A percentile compares a stretch with the other conserved stretches of the same genome.
phyloP scores from a whole-genome alignment of 1,284 basidiomycete genomes.

The Apiotrichum brassicae region DNA sequence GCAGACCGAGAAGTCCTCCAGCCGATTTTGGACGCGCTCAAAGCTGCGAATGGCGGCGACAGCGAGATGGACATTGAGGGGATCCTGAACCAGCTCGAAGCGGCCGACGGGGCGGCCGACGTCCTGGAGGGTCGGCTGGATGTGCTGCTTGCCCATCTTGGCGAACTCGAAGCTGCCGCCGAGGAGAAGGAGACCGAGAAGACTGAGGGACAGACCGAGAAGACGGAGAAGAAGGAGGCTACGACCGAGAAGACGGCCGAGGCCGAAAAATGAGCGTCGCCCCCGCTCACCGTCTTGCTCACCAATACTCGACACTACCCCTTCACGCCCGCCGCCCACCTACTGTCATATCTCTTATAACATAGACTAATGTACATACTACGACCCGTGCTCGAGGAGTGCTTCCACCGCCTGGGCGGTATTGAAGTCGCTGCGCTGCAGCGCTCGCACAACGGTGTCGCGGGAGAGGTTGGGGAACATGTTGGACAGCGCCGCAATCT shows the following conservation, averaged over 20 bases:
- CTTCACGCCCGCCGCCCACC: too few relatives aligned
- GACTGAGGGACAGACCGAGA: slow-evolving; percentile 36
- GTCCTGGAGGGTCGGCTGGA: slow-evolving; percentile 44
- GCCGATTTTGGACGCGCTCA: slow-evolving; percentile 25
- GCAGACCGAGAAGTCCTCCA: slow-evolving; percentile 22
- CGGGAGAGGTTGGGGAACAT: slow-evolving; percentile 78
- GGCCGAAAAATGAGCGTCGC: too few relatives aligned
- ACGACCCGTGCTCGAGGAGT: slow-evolving; percentile 47
- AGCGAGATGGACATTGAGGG: slow-evolving; percentile 28
- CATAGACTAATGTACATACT: slow-evolving; percentile 1
- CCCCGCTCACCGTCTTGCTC: too few relatives aligned
- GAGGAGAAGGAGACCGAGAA: slow-evolving; percentile 4
- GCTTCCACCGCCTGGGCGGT: slow-evolving; percentile 74
- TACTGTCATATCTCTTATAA: too few relatives aligned
- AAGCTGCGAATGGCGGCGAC: slow-evolving; percentile 10
- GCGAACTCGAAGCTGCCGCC: slow-evolving; percentile 26
- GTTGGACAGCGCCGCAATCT: slow-evolving; percentile 59
- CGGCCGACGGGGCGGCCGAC: slow-evolving; percentile 43
- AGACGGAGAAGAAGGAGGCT: slow-evolving; percentile 38
- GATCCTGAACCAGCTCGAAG: slow-evolving; percentile 41
- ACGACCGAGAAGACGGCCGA: too few relatives aligned
- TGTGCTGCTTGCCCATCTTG: slow-evolving; percentile 33
- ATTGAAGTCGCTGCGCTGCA: slow-evolving; percentile 67
- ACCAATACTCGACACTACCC: too few relatives aligned
- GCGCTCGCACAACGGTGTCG: slow-evolving; percentile 65